These are phyloP conservation scores for Metarhizium guizhouense DNA, from an alignment of 2,329 filamentous ascomycete genomes.

Conservation along the genomic window DNA sequence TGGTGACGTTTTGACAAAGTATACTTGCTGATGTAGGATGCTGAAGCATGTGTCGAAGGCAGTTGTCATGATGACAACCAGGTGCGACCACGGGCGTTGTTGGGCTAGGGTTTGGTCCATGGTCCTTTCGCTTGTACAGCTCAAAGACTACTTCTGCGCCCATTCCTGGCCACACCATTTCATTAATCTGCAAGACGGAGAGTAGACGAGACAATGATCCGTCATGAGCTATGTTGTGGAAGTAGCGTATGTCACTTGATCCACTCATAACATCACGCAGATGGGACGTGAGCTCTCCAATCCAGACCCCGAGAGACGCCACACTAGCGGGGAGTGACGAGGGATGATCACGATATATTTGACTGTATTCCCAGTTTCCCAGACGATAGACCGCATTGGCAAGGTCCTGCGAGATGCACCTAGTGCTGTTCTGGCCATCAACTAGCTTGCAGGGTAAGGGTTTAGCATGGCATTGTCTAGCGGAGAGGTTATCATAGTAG, in stretches of 20 bases:
- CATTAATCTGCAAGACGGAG: constrained; percentile 60
- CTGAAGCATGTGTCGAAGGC: constrained; percentile 20
- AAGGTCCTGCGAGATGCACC: constrained; percentile 53
- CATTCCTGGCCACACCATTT: constrained; percentile 83
- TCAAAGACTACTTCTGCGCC: constrained; percentile 72
- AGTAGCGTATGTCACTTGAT: constrained; percentile 38
- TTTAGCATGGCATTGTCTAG: constrained; percentile 66
- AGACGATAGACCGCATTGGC: constrained; percentile 66
- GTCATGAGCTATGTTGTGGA: constrained; percentile 76
- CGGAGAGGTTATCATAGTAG: constrained; percentile 78
- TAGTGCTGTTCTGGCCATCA: constrained; percentile 32
- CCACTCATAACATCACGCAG: constrained; percentile 44
- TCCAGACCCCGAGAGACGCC: constrained; percentile 60
- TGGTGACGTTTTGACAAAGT: constrained; percentile 12
- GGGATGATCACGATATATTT: constrained; percentile 61
- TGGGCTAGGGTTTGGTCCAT: constrained; percentile 6
- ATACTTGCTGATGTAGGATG: constrained; percentile 12
- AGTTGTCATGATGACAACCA: constrained; percentile 20
- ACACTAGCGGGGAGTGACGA: constrained; percentile 53
- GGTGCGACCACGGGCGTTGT: constrained; percentile 11
- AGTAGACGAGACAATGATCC: constrained; percentile 61
- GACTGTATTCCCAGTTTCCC: constrained; percentile 74
- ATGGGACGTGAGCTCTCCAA: constrained; percentile 61
- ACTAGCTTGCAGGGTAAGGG: constrained; percentile 59
- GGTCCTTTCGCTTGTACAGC: constrained; percentile 42